These are phyloP conservation scores for Ogataea methanolica DNA, from an alignment of 805 yeast genomes.

Conservation along the genomic window DNA sequence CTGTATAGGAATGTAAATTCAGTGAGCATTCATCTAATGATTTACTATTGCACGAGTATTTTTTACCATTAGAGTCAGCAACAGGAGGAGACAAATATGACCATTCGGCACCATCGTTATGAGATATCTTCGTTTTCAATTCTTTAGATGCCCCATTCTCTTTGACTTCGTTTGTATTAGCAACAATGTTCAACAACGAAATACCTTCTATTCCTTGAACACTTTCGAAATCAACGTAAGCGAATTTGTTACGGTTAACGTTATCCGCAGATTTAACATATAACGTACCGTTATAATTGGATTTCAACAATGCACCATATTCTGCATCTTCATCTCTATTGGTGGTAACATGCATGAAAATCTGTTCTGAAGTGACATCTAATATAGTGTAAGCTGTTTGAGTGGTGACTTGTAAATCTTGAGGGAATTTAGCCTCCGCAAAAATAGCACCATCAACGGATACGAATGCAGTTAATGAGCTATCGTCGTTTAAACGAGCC, in stretches of 20 bases:
- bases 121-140: constrained; percentile 70
- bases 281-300: constrained; percentile 88
- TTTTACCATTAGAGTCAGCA: constrained; percentile 55
- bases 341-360: constrained; percentile 82
- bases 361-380: constrained; percentile 64
- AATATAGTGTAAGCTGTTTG: constrained; percentile 77
- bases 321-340: constrained; percentile 45
- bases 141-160: constrained; percentile 36
- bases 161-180: constrained; percentile 42
- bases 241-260: constrained; percentile 70
- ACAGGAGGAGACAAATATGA: constrained; percentile 62
- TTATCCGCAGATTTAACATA: constrained; percentile 62
- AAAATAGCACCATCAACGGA: constrained; percentile 73
- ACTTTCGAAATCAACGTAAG: constrained; percentile 87
- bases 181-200: constrained; percentile 65
- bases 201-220: constrained; percentile 84
- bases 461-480: constrained; percentile 60
- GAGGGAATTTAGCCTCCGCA: constrained; percentile 80
- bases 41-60: constrained; percentile 44
- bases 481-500: constrained; percentile 52
- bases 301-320: constrained; percentile 77
- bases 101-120: constrained; percentile 94
- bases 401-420: constrained; percentile 49
- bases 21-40: constrained; percentile 64
- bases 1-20: constrained; percentile 88